Conservation (phyloP, 495 filamentous ascomycete genomes). For the Lasiosphaeria hispida region DNA sequence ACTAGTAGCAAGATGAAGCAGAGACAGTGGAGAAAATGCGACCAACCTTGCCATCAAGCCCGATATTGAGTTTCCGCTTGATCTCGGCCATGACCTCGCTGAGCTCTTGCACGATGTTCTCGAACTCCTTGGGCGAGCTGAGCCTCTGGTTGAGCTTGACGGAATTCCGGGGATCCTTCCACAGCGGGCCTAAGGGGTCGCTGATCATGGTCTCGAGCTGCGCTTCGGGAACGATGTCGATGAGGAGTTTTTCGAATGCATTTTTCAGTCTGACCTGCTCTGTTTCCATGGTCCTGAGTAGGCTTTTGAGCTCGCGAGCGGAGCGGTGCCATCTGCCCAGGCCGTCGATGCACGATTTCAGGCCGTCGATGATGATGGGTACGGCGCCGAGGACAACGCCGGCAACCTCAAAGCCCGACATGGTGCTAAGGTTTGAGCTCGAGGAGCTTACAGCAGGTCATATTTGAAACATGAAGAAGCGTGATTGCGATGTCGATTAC, state of each 20-base stretch:
- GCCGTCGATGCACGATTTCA: slow-evolving; percentile 38
- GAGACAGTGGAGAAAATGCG: too few species aligned
- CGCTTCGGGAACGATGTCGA: slow-evolving; percentile 22
- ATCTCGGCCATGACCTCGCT: slow-evolving; percentile 22
- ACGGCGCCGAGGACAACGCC: slow-evolving; percentile 42
- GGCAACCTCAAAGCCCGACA: slow-evolving; percentile 46
- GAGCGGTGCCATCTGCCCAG: slow-evolving; percentile 28
- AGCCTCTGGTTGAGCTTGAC: slow-evolving; percentile 18
- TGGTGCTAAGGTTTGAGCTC: slow-evolving; percentile 2
- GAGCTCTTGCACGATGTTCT: slow-evolving; percentile 22
- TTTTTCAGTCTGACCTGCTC: slow-evolving; percentile 34
- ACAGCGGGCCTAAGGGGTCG: slow-evolving; percentile 22
- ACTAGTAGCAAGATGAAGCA: neutral
- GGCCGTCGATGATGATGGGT: slow-evolving; percentile 38
- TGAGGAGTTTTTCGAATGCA: slow-evolving; percentile 32
- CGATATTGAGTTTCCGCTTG: slow-evolving; percentile 18
- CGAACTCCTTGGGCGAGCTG: slow-evolving; percentile 18
- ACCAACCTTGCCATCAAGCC: slow-evolving; percentile 17
- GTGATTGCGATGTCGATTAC: too few species aligned
- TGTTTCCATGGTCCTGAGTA: slow-evolving; percentile 33
- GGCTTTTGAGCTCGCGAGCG: slow-evolving; percentile 27
- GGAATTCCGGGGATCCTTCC: slow-evolving; percentile 16
- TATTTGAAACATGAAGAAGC: too few species aligned
- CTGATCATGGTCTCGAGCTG: slow-evolving; percentile 28
- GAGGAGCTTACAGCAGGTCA: too few species aligned